Percentiles rank a stretch among this genome's conserved stretches.
phyloP scores from a whole-genome alignment of 768 basidiomycete species.

The Agaricus subrufescens region DNA sequence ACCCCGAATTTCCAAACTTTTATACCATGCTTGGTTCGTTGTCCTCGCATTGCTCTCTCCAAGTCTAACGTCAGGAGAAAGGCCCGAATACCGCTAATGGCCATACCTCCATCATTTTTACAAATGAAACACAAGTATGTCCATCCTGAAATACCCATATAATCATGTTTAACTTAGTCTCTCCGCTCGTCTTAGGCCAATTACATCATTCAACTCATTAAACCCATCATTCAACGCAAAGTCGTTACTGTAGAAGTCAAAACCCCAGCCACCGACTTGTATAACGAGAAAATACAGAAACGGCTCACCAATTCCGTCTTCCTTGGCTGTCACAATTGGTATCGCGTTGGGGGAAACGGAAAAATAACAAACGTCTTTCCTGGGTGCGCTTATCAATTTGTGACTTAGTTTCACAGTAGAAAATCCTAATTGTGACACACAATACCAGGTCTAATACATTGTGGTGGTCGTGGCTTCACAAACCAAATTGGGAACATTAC shows the following conservation, averaged over 20 bases:
- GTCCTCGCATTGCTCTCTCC: neutral
- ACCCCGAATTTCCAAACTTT: conserved; percentile 45
- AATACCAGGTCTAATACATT: conserved; percentile 11
- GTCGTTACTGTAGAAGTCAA: conserved; percentile 32
- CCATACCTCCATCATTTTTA: conserved; percentile 39
- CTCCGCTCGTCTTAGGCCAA: conserved; percentile 24
- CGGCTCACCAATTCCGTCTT: conserved; percentile 30
- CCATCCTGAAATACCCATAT: neutral
- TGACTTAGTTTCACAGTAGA: neutral
- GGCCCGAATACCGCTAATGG: conserved; percentile 42
- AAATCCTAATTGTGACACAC: neutral
- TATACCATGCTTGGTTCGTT: conserved; percentile 32
- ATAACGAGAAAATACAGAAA: conserved; percentile 34
- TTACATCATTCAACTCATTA: conserved; percentile 37
- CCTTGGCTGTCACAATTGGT: conserved; percentile 34
- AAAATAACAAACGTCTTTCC: conserved; percentile 36
- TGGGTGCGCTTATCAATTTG: conserved; percentile 20
- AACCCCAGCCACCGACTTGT: conserved; percentile 27
- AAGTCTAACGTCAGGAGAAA: neutral
- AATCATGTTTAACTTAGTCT: neutral
- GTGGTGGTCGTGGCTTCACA: conserved; percentile 32
- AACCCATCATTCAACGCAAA: conserved; percentile 31
- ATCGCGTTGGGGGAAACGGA: conserved; percentile 29
- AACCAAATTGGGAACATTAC: conserved; percentile 30
- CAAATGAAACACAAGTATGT: conserved; percentile 36